A percentile compares a stretch with the other conserved stretches of the same genome.
Conservation (phyloP, 1,284 basidiomycete genomes). For the Phenoliferia sp. region DNA sequence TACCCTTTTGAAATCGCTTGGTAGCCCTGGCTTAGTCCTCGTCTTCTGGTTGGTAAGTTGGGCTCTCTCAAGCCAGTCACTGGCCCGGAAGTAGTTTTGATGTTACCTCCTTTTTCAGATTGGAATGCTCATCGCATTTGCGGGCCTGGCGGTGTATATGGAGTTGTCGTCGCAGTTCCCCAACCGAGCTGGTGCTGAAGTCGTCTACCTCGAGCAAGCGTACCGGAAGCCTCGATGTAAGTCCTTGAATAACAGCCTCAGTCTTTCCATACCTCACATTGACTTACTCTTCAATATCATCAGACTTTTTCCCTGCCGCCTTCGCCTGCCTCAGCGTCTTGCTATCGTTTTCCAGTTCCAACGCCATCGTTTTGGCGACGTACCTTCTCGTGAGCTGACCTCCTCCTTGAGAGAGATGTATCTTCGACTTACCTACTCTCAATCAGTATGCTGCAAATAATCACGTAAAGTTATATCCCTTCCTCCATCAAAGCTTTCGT, state of each 20-base stretch:
- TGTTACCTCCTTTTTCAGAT: background rate
- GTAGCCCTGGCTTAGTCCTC: background rate
- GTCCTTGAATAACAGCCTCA: background rate
- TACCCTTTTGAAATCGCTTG: background rate
- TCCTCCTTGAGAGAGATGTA: too few species aligned
- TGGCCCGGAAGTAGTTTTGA: background rate
- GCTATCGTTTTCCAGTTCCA: conserved; percentile 31
- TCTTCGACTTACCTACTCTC: background rate
- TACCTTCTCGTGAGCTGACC: too few species aligned
- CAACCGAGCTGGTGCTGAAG: conserved; percentile 51
- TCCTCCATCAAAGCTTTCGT: background rate
- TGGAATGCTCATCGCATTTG: background rate
- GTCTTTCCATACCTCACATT: background rate
- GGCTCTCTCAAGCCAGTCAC: background rate
- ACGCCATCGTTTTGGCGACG: conserved; percentile 30
- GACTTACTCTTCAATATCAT: background rate
- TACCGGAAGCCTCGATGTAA: conserved; percentile 43
- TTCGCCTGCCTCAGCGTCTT: conserved; percentile 35
- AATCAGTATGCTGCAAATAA: background rate
- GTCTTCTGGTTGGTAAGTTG: background rate
- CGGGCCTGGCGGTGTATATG: conserved; percentile 35
- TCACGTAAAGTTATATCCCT: background rate
- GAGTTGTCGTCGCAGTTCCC: conserved; percentile 46
- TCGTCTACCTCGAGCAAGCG: conserved; percentile 51
- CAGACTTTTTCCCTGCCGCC: conserved; percentile 41